Evolutionary conservation across 352 stramenopile genomes (phyloP).

Genomic region (Phytophthora pluvialis): DNA sequence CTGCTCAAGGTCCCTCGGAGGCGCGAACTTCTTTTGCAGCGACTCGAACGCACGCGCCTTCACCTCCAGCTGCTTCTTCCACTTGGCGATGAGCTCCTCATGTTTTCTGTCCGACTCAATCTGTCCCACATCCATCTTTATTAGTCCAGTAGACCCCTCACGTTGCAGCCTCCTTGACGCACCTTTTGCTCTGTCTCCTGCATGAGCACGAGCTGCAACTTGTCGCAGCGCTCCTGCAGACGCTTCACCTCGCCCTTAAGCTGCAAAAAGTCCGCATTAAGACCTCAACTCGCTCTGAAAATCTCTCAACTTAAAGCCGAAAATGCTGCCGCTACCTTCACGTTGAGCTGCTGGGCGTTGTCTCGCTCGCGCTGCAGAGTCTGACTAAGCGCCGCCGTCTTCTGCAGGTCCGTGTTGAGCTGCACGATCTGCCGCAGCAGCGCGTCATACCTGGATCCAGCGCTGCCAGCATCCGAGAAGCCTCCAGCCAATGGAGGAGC

Average conservation of each 20-base stretch:
- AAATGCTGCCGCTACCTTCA: slow-evolving; percentile 42
- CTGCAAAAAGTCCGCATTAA: slow-evolving; percentile 25
- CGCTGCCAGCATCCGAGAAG: slow-evolving; percentile 5
- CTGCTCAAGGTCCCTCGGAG: slow-evolving; percentile 82
- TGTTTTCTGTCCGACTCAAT: slow-evolving; percentile 86
- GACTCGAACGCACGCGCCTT: slow-evolving; percentile 84
- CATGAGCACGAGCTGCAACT: slow-evolving; percentile 80
- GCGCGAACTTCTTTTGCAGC: slow-evolving; percentile 85
- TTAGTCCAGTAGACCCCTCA: not conserved
- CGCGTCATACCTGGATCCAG: slow-evolving; percentile 62
- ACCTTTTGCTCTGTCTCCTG: slow-evolving; percentile 86
- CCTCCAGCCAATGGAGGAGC: slow-evolving; percentile 11
- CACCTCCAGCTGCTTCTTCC: slow-evolving; percentile 84
- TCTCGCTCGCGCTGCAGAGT: slow-evolving; percentile 81
- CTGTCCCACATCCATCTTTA: slow-evolving; percentile 17
- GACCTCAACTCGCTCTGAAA: not conserved
- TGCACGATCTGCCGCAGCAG: slow-evolving; percentile 86
- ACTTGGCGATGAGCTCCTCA: slow-evolving; percentile 82
- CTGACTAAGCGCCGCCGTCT: slow-evolving; percentile 83
- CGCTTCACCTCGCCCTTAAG: slow-evolving; percentile 70
- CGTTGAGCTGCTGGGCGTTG: slow-evolving; percentile 62
- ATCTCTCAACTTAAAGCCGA: not conserved
- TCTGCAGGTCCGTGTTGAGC: slow-evolving; percentile 84
- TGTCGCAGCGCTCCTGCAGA: slow-evolving; percentile 80
- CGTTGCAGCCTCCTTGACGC: not conserved